Evolutionary conservation across 2,329 filamentous ascomycete genomes (phyloP).

Genomic region (Chrysosporium queenslandicum): DNA sequence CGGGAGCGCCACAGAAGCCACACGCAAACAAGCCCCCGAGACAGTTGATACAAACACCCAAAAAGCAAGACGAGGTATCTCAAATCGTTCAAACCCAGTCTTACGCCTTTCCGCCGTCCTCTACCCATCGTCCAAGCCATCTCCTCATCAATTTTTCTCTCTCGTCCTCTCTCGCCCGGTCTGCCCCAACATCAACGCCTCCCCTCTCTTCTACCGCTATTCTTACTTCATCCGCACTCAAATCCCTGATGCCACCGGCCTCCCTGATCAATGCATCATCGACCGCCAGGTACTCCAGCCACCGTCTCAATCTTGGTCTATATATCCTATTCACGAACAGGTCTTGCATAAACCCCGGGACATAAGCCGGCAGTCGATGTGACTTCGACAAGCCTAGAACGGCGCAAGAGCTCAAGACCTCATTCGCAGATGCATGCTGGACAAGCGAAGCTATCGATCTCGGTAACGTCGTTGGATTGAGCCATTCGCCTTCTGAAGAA

Average conservation of each 20-base stretch:
- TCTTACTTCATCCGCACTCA: slow-evolving; percentile 55
- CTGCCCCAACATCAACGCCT: slow-evolving; percentile 26
- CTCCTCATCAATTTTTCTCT: slow-evolving; percentile 26
- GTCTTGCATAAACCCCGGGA: slow-evolving; percentile 27
- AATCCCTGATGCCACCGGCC: slow-evolving; percentile 49
- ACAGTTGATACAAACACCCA: too few species aligned
- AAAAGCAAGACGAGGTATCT: not conserved
- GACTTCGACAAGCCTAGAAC: slow-evolving; percentile 26
- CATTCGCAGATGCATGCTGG: slow-evolving; percentile 18
- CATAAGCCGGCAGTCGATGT: slow-evolving; percentile 20
- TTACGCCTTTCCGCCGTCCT: slow-evolving; percentile 7
- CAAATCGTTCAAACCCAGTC: not conserved
- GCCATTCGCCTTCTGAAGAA: not conserved
- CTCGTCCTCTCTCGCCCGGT: slow-evolving; percentile 18
- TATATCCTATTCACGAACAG: slow-evolving; percentile 41
- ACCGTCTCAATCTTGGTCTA: slow-evolving; percentile 42
- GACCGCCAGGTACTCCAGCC: slow-evolving; percentile 53
- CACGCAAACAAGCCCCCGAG: too few species aligned
- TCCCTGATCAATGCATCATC: slow-evolving; percentile 61
- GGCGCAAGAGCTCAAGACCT: slow-evolving; percentile 29
- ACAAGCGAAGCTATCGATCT: slow-evolving; percentile 15
- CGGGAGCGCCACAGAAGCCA: too few species aligned
- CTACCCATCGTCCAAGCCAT: slow-evolving; percentile 32
- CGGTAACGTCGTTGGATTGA: slow-evolving; percentile 6
- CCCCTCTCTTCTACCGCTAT: slow-evolving; percentile 64